phyloP scores from a whole-genome alignment of 768 basidiomycete species.

The Stropharia rugosoannulata region DNA sequence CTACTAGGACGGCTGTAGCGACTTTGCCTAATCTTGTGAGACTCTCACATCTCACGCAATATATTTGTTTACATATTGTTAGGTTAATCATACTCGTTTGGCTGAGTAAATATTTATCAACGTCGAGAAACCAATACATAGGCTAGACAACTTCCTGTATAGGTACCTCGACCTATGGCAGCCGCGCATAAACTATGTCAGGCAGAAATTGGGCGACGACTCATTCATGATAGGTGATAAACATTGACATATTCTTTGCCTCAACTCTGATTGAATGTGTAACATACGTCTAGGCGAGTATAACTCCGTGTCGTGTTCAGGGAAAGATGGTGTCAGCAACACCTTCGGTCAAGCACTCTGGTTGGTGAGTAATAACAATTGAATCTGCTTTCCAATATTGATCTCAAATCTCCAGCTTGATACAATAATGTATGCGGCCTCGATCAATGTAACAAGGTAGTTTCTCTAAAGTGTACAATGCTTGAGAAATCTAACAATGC shows the following conservation, averaged over 20 bases:
- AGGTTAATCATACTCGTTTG: conserved; percentile 55
- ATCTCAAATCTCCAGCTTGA: conserved; percentile 29
- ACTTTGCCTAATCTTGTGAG: conserved; percentile 49
- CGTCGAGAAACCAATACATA: neutral
- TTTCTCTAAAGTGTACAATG: neutral
- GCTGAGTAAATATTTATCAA: conserved; percentile 30
- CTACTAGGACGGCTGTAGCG: conserved; percentile 40
- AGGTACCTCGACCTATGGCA: conserved; percentile 59
- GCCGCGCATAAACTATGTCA: conserved; percentile 46
- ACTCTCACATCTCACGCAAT: neutral
- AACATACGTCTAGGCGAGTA: conserved; percentile 40
- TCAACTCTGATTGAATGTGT: neutral
- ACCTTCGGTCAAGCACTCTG: conserved; percentile 57
- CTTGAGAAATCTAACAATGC: neutral
- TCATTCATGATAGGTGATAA: conserved; percentile 46
- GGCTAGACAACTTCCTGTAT: neutral
- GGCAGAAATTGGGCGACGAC: conserved; percentile 45
- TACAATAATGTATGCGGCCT: conserved; percentile 46
- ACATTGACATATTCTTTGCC: neutral
- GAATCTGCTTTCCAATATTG: neutral
- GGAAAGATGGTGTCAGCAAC: conserved; percentile 47
- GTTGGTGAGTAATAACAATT: conserved; percentile 29
- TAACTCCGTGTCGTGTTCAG: conserved; percentile 55
- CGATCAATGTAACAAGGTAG: conserved; percentile 48
- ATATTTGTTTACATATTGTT: neutral